Conservation (phyloP, 352 stramenopile genomes). For the Phytophthora pini region DNA sequence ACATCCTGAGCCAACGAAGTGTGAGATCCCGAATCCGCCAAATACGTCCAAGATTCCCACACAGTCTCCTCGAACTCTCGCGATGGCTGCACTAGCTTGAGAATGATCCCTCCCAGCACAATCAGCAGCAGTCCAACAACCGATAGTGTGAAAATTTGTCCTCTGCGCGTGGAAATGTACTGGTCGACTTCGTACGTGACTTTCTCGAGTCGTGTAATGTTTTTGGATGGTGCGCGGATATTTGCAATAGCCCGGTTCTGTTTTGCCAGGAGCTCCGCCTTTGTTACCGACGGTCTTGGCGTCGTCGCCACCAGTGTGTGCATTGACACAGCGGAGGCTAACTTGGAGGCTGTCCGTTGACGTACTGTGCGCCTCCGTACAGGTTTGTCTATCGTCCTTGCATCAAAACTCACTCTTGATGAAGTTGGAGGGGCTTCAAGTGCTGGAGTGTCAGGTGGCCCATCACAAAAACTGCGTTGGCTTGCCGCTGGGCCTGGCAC, state of each 20-base stretch:
- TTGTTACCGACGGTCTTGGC: constrained; percentile 2
- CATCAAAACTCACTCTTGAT: constrained; percentile 30
- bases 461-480: constrained; percentile 15
- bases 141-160: constrained; percentile 57
- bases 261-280: constrained; percentile 31
- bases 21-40: constrained; percentile 64
- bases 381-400: constrained; percentile 2
- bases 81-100: constrained; percentile 47
- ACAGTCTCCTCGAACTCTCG: constrained; percentile 47
- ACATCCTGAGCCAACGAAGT: constrained; percentile 44
- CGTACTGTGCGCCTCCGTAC: constrained; percentile 18
- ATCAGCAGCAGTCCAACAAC: constrained; percentile 53
- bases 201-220: constrained; percentile 50
- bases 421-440: constrained; percentile 2
- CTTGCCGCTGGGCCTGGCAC: neutral
- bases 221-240: constrained; percentile 23
- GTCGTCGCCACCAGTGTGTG: constrained; percentile 8
- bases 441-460: constrained; percentile 6
- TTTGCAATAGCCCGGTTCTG: constrained; percentile 32
- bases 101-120: constrained; percentile 47
- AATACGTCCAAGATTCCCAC: constrained; percentile 71
- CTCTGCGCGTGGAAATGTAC: constrained; percentile 68
- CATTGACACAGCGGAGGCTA: constrained; percentile 24
- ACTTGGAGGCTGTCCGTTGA: constrained; percentile 21
- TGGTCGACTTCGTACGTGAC: constrained; percentile 59